Conservation (phyloP, 2,329 filamentous ascomycete genomes). For the Cladosporium sp. region DNA sequence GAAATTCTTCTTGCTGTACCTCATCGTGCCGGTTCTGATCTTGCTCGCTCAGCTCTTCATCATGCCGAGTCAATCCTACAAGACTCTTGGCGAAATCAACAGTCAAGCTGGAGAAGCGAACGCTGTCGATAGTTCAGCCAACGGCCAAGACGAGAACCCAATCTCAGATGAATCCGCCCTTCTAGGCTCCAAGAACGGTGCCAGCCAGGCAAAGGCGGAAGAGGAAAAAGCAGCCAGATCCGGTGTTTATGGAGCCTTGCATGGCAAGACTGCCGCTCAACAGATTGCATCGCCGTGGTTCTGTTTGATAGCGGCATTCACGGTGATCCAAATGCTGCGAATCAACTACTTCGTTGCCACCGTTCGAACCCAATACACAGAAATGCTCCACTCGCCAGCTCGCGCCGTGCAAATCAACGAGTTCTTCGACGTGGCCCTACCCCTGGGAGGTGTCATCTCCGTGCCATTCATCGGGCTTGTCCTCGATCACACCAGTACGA, state of each 20-base stretch:
- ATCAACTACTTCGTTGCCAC: slow-evolving; percentile 96
- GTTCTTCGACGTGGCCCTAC: slow-evolving; percentile 83
- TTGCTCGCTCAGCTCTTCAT: slow-evolving; percentile 44
- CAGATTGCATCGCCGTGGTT: slow-evolving; percentile 85
- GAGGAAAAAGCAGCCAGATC: slow-evolving; percentile 68
- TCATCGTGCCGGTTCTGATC: slow-evolving; percentile 49
- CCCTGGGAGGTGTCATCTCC: slow-evolving; percentile 77
- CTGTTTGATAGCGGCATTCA: slow-evolving; percentile 78
- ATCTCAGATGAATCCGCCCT: slow-evolving; percentile 72
- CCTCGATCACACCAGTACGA: slow-evolving; percentile 74
- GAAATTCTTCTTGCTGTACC: slow-evolving; percentile 52
- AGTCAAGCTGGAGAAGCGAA: slow-evolving; percentile 61
- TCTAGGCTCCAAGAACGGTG: slow-evolving; percentile 64
- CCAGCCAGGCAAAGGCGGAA: slow-evolving; percentile 64
- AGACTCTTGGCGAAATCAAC: slow-evolving; percentile 73
- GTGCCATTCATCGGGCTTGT: slow-evolving; percentile 83
- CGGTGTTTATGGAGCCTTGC: slow-evolving; percentile 85
- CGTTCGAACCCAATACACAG: slow-evolving; percentile 76
- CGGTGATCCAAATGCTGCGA: slow-evolving; percentile 55
- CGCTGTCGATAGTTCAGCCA: slow-evolving; percentile 42
- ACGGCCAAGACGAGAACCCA: slow-evolving; percentile 60
- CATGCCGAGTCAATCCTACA: slow-evolving; percentile 51
- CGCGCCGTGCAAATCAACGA: slow-evolving; percentile 72
- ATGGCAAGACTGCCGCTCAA: slow-evolving; percentile 66
- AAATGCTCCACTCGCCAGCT: slow-evolving; percentile 63